Base-by-base conservation (phyloP, 805 yeast species). In the Yarrowia bubula region DNA sequence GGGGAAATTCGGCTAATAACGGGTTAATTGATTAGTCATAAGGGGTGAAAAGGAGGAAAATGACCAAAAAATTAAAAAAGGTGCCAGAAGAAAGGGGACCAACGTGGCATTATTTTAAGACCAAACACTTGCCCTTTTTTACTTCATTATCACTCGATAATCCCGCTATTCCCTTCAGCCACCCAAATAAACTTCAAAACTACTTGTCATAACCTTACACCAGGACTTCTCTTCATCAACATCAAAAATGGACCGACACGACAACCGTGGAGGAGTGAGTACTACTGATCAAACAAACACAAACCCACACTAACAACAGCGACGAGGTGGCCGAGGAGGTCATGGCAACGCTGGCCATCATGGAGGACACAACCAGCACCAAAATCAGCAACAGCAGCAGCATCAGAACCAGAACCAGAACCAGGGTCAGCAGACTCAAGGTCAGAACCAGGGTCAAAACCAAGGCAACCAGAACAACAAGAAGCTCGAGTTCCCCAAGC, bases 401-500 rank as follows among this genome's bases (percentile, higher is more conserved):
- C 31, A 37, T 13, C 58, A 51, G 15, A 68, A 65, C 14, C 33
- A 66, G 42, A 35, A 38, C 38, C 57, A 22, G 69, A 38, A 41
- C 47, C 31, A 18, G 35, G 17, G 60, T 39, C 65, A 69, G 42
- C 39, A 64, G 48, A n/a, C n/a, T n/a, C 67, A 66, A 28, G 53
- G 53, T 8, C 64, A 61, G 17, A 37, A 37, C 18, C 66, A 64
- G 15, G 68, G 68, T 11, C 68, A 64, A 35, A 44, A 70, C 47
- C 75, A 73, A 57, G n/a, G n/a, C n/a, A 74, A 71, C 35, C 64
- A 69, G 74, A 69, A 32, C 73, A 69, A 32, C 73, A 76, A 66
- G 73, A 80, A 46, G 55, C 57, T 47, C 69, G 91, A 87, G 70
- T 86, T 91, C 13, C 98, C 98, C 41, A 89, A 89, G 79, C 88